Percentiles rank a stretch among this genome's conserved stretches.
Evolutionary conservation across 208 protist genomes (phyloP).

Genomic region (Wallacemonas sp.): DNA sequence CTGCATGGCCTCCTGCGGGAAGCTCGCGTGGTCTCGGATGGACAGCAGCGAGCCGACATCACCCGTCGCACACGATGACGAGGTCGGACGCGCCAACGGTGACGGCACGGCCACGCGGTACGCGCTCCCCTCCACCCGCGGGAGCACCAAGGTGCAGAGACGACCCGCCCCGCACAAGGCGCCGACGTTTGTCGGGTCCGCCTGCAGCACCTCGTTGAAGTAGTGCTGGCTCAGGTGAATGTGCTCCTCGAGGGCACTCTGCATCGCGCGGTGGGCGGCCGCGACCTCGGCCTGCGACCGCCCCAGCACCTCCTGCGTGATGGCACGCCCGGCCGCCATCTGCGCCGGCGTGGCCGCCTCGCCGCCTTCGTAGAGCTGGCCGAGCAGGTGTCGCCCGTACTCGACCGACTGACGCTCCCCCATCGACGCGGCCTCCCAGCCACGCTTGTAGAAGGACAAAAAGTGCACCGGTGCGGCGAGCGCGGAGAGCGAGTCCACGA

Average conservation of each 20-base stretch:
- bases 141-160: constrained; percentile 33
- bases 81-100: neutral
- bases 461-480: constrained; percentile 7
- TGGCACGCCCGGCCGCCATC: neutral
- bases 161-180: constrained; percentile 62
- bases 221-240: constrained; percentile 36
- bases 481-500: constrained; percentile 11
- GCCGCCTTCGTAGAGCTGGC: neutral
- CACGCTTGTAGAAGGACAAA: constrained; percentile 14
- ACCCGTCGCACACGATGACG: neutral
- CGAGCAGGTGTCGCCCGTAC: neutral
- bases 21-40: neutral
- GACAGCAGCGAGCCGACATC: neutral
- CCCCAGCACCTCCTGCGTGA: neutral
- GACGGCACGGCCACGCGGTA: neutral
- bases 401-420: neutral
- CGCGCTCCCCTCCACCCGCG: neutral
- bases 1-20: neutral
- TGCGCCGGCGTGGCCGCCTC: neutral
- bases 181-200: constrained; percentile 42
- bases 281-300: neutral
- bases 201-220: constrained; percentile 41
- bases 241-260: constrained; percentile 18
- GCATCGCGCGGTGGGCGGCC: constrained; percentile 10
- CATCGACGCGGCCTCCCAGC: constrained; percentile 10